These are phyloP conservation scores for Thalia dealbata DNA, from an alignment of 176 grass and related monocot species.

Conservation along the genomic window DNA sequence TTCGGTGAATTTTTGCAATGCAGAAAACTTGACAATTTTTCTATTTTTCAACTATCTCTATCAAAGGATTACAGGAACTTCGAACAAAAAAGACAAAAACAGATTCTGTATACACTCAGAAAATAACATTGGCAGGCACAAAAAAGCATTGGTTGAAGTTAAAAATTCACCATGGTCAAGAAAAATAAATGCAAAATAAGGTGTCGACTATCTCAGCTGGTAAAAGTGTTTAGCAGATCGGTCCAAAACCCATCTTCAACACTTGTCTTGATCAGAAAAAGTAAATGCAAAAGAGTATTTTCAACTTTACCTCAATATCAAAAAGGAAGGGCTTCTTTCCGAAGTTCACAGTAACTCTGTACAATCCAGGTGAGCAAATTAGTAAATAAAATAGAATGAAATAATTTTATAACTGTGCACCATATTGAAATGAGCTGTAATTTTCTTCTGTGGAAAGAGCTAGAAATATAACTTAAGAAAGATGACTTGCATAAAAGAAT, in stretches of 20 bases:
- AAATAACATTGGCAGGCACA: no score
- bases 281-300: not conserved
- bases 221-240: not conserved
- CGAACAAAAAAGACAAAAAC: no score
- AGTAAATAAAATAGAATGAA: constrained; percentile 27
- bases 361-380: constrained; percentile 20
- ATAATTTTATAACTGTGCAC: constrained; percentile 14
- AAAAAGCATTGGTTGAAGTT: no score
- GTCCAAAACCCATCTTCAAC: not conserved
- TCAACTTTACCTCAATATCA: constrained; percentile 54
- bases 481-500: not conserved
- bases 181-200: no score
- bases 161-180: no score
- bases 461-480: not conserved
- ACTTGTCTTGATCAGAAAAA: not conserved
- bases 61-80: no score
- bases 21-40: no score
- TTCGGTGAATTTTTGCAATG: no score
- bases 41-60: no score
- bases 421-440: not conserved
- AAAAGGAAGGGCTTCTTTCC: constrained; percentile 82
- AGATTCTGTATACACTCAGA: no score
- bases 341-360: constrained; percentile 79
- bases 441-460: not conserved
- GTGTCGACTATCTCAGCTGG: no score